Conservation (phyloP, 1,284 basidiomycete genomes). For the Moesziomyces sp. region DNA sequence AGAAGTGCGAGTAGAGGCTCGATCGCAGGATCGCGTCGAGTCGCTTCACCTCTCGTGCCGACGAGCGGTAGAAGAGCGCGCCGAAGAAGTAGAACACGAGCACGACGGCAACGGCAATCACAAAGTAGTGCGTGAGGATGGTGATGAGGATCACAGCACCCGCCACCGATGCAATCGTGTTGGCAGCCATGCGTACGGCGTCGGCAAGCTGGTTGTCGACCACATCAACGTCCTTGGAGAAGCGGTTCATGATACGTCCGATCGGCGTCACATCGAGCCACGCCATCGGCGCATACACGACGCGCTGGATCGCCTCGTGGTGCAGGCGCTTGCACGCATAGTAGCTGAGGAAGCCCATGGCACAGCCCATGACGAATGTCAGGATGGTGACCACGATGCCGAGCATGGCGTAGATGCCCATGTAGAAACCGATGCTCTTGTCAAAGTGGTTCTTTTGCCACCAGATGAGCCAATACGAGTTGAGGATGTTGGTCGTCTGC, state of each 20-base stretch:
- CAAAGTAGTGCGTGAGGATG: conserved; percentile 77
- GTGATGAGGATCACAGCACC: conserved; percentile 77
- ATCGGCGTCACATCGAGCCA: conserved; percentile 87
- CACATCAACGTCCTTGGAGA: conserved; percentile 81
- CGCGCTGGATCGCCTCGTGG: conserved; percentile 71
- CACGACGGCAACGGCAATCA: conserved; percentile 70
- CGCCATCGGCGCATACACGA: conserved; percentile 77
- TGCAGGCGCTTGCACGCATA: conserved; percentile 76
- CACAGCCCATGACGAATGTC: conserved; percentile 74
- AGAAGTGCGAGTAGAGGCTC: conserved; percentile 83
- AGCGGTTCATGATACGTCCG: conserved; percentile 84
- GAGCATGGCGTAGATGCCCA: conserved; percentile 77
- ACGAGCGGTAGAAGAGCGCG: conserved; percentile 84
- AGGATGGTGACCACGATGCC: conserved; percentile 74
- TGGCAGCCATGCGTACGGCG: conserved; percentile 62
- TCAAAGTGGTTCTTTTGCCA: conserved; percentile 74
- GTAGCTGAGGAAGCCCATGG: conserved; percentile 75
- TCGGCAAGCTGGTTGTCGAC: conserved; percentile 77
- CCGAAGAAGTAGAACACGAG: conserved; percentile 61
- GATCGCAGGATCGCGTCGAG: conserved; percentile 77
- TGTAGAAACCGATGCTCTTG: conserved; percentile 73
- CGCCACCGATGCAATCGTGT: conserved; percentile 69
- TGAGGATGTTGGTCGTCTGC: conserved; percentile 73
- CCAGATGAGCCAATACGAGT: conserved; percentile 69
- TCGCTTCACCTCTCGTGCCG: conserved; percentile 87